These are phyloP conservation scores for Alternaria conjuncta DNA, from an alignment of 2,329 filamentous ascomycete genomes.

Conservation along the genomic window DNA sequence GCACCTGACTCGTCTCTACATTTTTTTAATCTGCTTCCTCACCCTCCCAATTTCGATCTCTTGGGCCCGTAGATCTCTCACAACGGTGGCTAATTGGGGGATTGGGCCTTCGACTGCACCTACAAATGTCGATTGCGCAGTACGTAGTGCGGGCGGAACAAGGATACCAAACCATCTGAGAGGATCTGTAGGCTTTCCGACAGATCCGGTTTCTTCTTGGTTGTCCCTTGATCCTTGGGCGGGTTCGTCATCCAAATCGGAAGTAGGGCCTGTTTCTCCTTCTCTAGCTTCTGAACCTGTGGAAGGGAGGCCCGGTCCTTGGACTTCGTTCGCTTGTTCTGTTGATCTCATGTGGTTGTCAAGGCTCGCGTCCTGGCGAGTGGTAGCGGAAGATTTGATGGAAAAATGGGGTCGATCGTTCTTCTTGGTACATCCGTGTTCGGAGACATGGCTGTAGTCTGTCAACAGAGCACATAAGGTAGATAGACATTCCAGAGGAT, in stretches of 20 bases:
- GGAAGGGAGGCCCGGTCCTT: neutral
- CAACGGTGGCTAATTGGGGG: constrained; percentile 63
- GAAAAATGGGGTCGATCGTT: constrained; percentile 4
- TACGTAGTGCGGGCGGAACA: constrained; percentile 55
- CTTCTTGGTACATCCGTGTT: constrained; percentile 18
- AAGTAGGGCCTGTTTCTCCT: neutral
- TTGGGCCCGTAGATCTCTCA: constrained; percentile 66
- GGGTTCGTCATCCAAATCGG: neutral
- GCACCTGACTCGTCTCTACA: constrained; percentile 9
- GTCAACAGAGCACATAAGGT: neutral
- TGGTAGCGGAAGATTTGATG: neutral
- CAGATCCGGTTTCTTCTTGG: constrained; percentile 1
- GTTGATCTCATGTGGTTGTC: neutral
- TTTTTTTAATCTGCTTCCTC: constrained; percentile 55
- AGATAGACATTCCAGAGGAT: neutral
- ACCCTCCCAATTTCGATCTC: constrained; percentile 72
- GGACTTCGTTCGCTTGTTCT: neutral
- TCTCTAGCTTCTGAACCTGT: neutral
- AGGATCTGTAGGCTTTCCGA: constrained; percentile 56
- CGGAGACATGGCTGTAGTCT: neutral
- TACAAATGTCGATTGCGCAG: constrained; percentile 66
- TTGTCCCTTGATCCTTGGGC: neutral
- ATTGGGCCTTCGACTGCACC: constrained; percentile 64
- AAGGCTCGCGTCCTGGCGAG: neutral
- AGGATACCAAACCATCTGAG: constrained; percentile 63